These are phyloP conservation scores for Mallotus repandus DNA, from an alignment of 441 rosid genomes.

Conservation along the genomic window DNA sequence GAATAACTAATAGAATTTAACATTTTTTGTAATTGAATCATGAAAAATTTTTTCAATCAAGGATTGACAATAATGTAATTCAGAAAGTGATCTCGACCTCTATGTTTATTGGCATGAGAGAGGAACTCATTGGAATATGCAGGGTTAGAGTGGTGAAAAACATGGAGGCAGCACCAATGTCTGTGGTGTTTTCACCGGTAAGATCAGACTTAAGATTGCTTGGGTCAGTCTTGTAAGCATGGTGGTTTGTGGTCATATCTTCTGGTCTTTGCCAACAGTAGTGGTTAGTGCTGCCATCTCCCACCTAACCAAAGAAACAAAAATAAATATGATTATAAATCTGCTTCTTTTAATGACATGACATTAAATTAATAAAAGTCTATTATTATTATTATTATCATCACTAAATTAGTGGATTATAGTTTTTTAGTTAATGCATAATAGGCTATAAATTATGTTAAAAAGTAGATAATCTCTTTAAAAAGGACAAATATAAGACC, in stretches of 20 bases:
- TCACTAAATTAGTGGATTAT: neutral
- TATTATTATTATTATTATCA: neutral
- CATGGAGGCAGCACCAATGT: constrained; percentile 96
- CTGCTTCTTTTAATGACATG: neutral
- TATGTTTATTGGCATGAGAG: constrained; percentile 77
- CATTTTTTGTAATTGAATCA: constrained; percentile 27
- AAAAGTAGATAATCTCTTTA: neutral
- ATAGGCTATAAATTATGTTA: neutral
- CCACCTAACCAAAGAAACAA: constrained; percentile 47
- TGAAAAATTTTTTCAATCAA: constrained; percentile 76
- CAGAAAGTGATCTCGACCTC: constrained; percentile 71
- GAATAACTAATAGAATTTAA: neutral
- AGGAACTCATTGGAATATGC: constrained; percentile 66
- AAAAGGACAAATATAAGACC: constrained; percentile 8
- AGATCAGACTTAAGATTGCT: constrained; percentile 93
- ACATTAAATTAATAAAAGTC: neutral
- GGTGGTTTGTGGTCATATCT: constrained; percentile 87
- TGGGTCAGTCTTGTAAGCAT: constrained; percentile 71
- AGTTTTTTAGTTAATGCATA: neutral
- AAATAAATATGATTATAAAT: neutral
- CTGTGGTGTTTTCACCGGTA: constrained; percentile 91
- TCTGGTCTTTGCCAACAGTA: constrained; percentile 98
- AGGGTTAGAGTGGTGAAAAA: constrained; percentile 67
- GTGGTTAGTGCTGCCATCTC: constrained; percentile 90
- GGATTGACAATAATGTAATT: constrained; percentile 73